These are phyloP conservation scores for Neonectria coccinea DNA, from an alignment of 2,329 filamentous ascomycete genomes.

Conservation along the genomic window DNA sequence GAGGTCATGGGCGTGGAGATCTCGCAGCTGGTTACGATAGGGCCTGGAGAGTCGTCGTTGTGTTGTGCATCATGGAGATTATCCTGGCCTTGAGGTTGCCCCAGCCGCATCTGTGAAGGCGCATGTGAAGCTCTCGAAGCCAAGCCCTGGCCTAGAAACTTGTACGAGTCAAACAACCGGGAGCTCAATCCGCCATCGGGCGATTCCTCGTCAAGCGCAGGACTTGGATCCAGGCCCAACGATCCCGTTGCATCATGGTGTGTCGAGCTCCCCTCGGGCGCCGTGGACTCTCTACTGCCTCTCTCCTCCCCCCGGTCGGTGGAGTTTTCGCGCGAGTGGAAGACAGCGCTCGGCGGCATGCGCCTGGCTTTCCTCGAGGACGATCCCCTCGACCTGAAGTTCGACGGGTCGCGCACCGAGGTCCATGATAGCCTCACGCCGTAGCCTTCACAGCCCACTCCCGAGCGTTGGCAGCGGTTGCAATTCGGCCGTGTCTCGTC, in stretches of 20 bases:
- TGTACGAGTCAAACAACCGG: constrained; percentile 37
- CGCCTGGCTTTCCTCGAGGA: constrained; percentile 27
- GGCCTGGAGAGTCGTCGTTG: neutral
- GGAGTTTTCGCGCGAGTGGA: constrained; percentile 5
- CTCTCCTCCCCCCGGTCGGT: constrained; percentile 13
- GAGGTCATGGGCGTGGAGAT: constrained; percentile 17
- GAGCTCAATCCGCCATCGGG: constrained; percentile 29
- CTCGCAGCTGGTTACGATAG: neutral
- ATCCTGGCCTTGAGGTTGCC: neutral
- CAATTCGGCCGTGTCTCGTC: constrained; percentile 42
- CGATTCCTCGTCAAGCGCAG: constrained; percentile 14
- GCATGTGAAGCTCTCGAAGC: constrained; percentile 9
- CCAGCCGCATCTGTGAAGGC: constrained; percentile 6
- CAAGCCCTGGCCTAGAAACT: constrained; percentile 33
- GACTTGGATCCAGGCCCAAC: neutral
- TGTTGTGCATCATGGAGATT: neutral
- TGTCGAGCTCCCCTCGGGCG: constrained; percentile 3
- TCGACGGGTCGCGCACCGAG: constrained; percentile 40
- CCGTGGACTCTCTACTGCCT: constrained; percentile 13
- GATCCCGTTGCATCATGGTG: constrained; percentile 7
- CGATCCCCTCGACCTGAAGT: constrained; percentile 26
- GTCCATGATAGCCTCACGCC: constrained; percentile 42
- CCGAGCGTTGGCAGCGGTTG: constrained; percentile 36
- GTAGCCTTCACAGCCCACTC: constrained; percentile 40
- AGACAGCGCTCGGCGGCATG: constrained; percentile 10